Evolutionary conservation across 805 yeast species (phyloP).

Genomic region (Candida alai): DNA sequence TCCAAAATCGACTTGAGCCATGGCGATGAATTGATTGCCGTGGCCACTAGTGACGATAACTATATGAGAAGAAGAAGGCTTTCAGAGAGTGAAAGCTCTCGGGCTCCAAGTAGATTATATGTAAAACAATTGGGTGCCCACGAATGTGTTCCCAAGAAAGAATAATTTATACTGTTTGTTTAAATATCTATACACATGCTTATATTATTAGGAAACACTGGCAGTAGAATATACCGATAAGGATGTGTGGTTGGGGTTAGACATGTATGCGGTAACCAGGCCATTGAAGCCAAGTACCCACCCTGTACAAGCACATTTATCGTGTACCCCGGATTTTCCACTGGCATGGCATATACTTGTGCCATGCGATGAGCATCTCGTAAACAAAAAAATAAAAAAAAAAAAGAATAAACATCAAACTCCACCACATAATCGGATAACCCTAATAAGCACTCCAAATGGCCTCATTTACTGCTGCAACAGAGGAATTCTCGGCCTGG

Average conservation of each 20-base stretch:
- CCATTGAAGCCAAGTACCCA: too few relatives aligned
- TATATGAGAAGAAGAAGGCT: slow-evolving; percentile 24
- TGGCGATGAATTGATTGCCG: slow-evolving; percentile 23
- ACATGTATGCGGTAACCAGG: not conserved
- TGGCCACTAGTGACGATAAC: slow-evolving; percentile 42
- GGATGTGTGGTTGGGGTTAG: not conserved
- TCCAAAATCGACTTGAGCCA: slow-evolving; percentile 18
- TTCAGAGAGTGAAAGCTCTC: slow-evolving; percentile 9
- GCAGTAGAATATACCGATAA: too few relatives aligned
- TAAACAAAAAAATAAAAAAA: too few relatives aligned
- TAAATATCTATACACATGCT: not conserved
- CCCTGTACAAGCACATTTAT: too few relatives aligned
- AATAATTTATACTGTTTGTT: too few relatives aligned
- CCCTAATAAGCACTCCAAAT: not conserved
- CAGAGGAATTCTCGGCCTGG: slow-evolving; percentile 26
- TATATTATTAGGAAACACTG: too few relatives aligned
- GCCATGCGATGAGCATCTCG: too few relatives aligned
- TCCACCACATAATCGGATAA: not conserved
- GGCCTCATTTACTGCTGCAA: slow-evolving; percentile 9
- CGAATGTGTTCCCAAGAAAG: slow-evolving; percentile 13
- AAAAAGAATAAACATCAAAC: slow-evolving; percentile 1
- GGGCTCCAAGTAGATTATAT: slow-evolving; percentile 18
- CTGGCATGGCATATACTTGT: too few relatives aligned
- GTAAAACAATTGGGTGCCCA: slow-evolving; percentile 9
- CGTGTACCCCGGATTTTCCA: too few relatives aligned